Evolutionary conservation across 2,329 filamentous ascomycete genomes (phyloP).

Genomic region (Phaeosphaeria sp.): DNA sequence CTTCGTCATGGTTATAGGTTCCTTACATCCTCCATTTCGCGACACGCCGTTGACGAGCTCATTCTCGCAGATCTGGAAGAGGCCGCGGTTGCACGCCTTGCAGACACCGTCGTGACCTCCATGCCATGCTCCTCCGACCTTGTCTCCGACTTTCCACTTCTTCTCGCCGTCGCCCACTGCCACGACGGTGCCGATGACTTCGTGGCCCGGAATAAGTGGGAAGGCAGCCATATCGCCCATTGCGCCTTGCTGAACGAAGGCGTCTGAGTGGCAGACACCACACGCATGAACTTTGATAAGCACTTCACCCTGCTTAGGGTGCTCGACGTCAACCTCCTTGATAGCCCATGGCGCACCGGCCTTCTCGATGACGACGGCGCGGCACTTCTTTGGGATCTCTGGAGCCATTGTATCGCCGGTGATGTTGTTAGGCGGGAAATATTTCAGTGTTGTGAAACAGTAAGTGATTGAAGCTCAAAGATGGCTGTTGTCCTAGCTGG

Average conservation of each 20-base stretch:
- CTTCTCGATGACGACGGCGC: conserved; percentile 67
- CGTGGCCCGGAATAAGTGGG: conserved; percentile 73
- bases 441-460: no score
- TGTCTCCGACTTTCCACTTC: conserved; percentile 68
- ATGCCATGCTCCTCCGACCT: conserved; percentile 73
- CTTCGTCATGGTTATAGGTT: no score
- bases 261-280: conserved; percentile 74
- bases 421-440: no score
- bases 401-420: background rate
- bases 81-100: conserved; percentile 66
- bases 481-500: background rate
- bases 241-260: conserved; percentile 33
- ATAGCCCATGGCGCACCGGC: conserved; percentile 62
- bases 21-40: conserved; percentile 69
- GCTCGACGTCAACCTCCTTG: conserved; percentile 65
- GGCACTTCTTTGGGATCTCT: conserved; percentile 66
- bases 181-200: conserved; percentile 72
- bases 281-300: conserved; percentile 76
- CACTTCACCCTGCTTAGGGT: conserved; percentile 65
- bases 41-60: conserved; percentile 69
- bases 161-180: conserved; percentile 65
- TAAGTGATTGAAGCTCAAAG: background rate
- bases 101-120: conserved; percentile 70
- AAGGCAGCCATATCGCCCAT: conserved; percentile 35
- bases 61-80: conserved; percentile 74